These are phyloP conservation scores for Schizonepeta tenuifolia DNA, from an alignment of 257 asterid genomes.

Conservation along the genomic window DNA sequence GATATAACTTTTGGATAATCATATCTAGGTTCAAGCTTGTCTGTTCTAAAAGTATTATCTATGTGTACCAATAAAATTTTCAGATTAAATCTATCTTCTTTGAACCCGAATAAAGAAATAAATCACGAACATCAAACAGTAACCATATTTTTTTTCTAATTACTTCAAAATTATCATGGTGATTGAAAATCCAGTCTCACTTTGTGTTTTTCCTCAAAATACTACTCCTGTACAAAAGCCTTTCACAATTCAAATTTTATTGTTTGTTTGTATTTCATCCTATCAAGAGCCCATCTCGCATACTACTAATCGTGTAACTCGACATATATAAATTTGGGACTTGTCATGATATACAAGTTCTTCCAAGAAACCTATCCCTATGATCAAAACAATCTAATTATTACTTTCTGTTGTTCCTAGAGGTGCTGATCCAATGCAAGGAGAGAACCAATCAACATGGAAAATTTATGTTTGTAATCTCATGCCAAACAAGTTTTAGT, in stretches of 20 bases:
- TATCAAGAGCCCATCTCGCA: not conserved
- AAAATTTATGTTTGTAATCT: not conserved
- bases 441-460: conserved; percentile 6
- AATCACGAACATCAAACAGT: not conserved
- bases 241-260: not conserved
- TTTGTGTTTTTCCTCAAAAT: not conserved
- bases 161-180: not conserved
- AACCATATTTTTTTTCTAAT: not conserved
- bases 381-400: not conserved
- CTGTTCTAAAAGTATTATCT: conserved; percentile 14
- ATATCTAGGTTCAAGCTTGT: conserved; percentile 17
- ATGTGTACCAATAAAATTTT: conserved; percentile 2
- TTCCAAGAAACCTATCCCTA: not conserved
- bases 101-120: not conserved
- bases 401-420: not conserved
- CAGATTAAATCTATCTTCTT: not conserved
- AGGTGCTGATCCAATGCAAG: not conserved
- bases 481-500: conserved; percentile 21
- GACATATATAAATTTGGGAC: not conserved
- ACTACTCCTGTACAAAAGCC: not conserved
- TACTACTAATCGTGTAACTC: not conserved
- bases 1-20: not conserved
- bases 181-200: not conserved
- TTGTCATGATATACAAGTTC: not conserved
- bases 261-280: not conserved